Evolutionary conservation across 176 grass and related monocot species (phyloP).

Genomic region (Cenchrus americanus): DNA sequence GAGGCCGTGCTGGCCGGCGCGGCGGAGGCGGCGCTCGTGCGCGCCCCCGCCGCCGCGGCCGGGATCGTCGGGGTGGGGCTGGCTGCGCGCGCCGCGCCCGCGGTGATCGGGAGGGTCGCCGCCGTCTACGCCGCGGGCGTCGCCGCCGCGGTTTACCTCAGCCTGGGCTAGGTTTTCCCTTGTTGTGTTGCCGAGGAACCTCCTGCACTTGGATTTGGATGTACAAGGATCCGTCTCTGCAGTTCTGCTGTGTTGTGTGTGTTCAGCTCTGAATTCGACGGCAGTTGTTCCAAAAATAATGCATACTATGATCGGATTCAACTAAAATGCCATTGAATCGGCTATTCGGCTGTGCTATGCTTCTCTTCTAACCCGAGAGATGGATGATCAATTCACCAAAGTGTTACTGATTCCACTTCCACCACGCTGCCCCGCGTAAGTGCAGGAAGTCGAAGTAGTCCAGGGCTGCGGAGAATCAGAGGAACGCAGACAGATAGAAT

Average conservation of each 20-base stretch:
- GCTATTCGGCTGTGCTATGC: neutral
- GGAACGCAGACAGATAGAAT: too few species aligned
- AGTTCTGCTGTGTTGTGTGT: neutral
- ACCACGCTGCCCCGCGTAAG: too few species aligned
- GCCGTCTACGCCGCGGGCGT: slow-evolving; percentile 65
- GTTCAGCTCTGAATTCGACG: neutral
- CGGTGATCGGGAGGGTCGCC: slow-evolving; percentile 54
- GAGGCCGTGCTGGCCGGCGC: slow-evolving; percentile 58
- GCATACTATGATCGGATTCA: neutral
- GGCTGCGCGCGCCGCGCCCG: slow-evolving; percentile 41
- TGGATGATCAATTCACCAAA: neutral
- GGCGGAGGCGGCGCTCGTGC: slow-evolving; percentile 45
- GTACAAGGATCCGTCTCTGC: slow-evolving; percentile 11
- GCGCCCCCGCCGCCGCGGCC: slow-evolving; percentile 49
- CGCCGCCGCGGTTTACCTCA: slow-evolving; percentile 65
- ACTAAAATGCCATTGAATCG: neutral
- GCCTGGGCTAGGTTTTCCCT: slow-evolving; percentile 52
- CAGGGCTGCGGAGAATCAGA: too few species aligned
- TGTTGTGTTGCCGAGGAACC: neutral
- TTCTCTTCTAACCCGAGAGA: neutral
- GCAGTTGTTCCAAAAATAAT: neutral
- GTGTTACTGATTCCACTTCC: neutral
- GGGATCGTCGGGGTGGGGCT: slow-evolving; percentile 58
- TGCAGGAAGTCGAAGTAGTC: too few species aligned
- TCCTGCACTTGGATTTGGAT: neutral